Base-by-base conservation (phyloP, 2,329 filamentous ascomycete genomes). In the Stylonectria norvegica region DNA sequence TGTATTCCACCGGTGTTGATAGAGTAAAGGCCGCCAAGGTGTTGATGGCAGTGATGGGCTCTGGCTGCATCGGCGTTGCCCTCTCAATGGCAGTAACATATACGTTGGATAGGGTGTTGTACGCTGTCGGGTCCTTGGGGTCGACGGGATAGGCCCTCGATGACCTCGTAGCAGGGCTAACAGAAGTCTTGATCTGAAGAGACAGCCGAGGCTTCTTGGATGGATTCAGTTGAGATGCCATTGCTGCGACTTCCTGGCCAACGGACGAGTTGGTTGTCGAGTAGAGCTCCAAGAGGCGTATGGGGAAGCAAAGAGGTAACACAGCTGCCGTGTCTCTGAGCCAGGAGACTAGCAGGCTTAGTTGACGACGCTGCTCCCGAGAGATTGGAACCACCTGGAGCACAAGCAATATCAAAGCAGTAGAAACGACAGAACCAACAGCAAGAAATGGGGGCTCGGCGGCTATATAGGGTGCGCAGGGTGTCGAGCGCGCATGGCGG, bases 61-160 rank as follows among this genome's bases (percentile, higher is more conserved):
- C 69, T 22, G 68, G 14, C 29, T 69, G 68, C 23, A 66, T 53
- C 3, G 76, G 72, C 2, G 76, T 73, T 19, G 75, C 72, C 34
- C 77, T 73, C 60, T 80, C 78, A 38, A 83, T 80, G 45, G 79
- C 76, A 3, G 75, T 77, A 18, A 76, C 73, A 54, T 83, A 83
- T 45, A 79, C 75, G 61, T 83, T 83, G 38, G 79, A 81, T 27
- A 83, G 70, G 2, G 80, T 83, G 62, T 83, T 83, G 65, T 82
- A 81, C 16, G 78, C 68, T 2, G 80, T 83, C 4, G 78, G 77
- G 20, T 79, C 81, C 42, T 69, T 74, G 20, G 76, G 73, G 50
- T 82, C 73, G 27, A 76, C 50, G 27, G 55, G 41, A 38, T 59
- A 61, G 33, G 55, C 57, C 44, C 58, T 52, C 12, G 52, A 47